A percentile compares a stretch with the other conserved stretches of the same genome.
phyloP scores from a whole-genome alignment of 805 yeast genomes.

The Myxozyma vanderwaltii region DNA sequence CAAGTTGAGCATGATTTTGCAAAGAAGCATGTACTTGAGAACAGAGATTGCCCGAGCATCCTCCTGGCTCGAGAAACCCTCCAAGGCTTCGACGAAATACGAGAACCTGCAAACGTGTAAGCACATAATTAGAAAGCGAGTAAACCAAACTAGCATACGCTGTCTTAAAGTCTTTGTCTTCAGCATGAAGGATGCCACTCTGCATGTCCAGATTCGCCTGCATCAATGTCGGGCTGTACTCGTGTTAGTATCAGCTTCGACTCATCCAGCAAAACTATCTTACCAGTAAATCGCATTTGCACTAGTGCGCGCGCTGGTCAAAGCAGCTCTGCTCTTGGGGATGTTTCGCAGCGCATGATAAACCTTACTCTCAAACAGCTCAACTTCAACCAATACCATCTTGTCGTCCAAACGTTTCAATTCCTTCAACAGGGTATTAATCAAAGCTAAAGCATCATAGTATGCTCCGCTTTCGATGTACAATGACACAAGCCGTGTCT shows the following conservation, averaged over 20 bases:
- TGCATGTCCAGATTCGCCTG: slow-evolving; percentile 95
- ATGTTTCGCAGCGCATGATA: slow-evolving; percentile 89
- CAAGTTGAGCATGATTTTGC: slow-evolving; percentile 88
- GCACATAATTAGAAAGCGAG: no score
- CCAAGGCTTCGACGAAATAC: slow-evolving; percentile 93
- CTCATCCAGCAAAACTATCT: neutral
- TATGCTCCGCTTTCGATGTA: slow-evolving; percentile 66
- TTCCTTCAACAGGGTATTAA: slow-evolving; percentile 72
- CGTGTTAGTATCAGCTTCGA: neutral
- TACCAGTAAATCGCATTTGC: slow-evolving; percentile 92
- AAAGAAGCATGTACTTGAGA: slow-evolving; percentile 86
- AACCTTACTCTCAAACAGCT: slow-evolving; percentile 83
- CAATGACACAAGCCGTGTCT: slow-evolving; percentile 76
- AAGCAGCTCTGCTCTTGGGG: slow-evolving; percentile 86
- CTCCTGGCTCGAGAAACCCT: slow-evolving; percentile 75
- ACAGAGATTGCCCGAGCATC: slow-evolving; percentile 63
- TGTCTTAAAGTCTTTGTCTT: slow-evolving; percentile 94
- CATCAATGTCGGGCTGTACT: slow-evolving; percentile 64
- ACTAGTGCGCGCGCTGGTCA: slow-evolving; percentile 93
- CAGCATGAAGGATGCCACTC: slow-evolving; percentile 94
- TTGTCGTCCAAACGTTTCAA: slow-evolving; percentile 95
- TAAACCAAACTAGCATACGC: slow-evolving; percentile 47
- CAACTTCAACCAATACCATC: slow-evolving; percentile 92
- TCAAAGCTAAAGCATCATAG: slow-evolving; percentile 70
- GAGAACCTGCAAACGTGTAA: slow-evolving; percentile 53